Percentiles rank a stretch among this genome's conserved stretches.
These are phyloP conservation scores for Trypanosoma rangeli DNA, from an alignment of 208 protist genomes.

Conservation along the genomic window DNA sequence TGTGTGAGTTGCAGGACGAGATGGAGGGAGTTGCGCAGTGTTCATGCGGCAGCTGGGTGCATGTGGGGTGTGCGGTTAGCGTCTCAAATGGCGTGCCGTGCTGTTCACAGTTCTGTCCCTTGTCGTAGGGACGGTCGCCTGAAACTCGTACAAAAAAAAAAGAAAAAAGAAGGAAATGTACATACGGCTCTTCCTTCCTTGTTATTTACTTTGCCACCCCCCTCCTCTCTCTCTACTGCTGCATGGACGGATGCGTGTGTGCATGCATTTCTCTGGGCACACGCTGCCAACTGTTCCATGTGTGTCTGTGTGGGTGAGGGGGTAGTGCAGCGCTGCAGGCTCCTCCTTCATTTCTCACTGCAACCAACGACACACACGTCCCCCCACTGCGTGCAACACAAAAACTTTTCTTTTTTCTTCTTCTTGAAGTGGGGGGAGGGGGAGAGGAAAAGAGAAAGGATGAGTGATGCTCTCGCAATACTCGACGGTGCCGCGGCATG, in stretches of 20 bases:
- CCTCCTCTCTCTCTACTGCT: no score
- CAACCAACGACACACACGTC: no score
- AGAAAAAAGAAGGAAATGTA: not conserved
- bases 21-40: conserved; percentile 2
- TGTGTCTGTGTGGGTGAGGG: no score
- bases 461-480: conserved; percentile 61
- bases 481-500: conserved; percentile 43
- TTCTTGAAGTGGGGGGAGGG: not conserved
- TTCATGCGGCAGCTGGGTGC: conserved; percentile 15
- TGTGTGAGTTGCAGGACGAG: conserved; percentile 22
- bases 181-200: not conserved
- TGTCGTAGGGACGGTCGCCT: not conserved
- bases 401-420: no score
- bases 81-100: not conserved
- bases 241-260: not conserved
- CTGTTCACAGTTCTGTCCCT: conserved; percentile 18
- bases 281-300: no score
- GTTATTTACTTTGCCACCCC: not conserved
- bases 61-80: conserved; percentile 5
- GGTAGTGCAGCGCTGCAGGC: no score
- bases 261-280: not conserved
- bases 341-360: no score
- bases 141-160: not conserved
- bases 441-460: conserved; percentile 15
- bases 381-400: no score